Evolutionary conservation across 352 stramenopile genomes (phyloP), one percentile per base, ranked within the genome.

Genomic region (Phytopythium mirpurense): DNA sequence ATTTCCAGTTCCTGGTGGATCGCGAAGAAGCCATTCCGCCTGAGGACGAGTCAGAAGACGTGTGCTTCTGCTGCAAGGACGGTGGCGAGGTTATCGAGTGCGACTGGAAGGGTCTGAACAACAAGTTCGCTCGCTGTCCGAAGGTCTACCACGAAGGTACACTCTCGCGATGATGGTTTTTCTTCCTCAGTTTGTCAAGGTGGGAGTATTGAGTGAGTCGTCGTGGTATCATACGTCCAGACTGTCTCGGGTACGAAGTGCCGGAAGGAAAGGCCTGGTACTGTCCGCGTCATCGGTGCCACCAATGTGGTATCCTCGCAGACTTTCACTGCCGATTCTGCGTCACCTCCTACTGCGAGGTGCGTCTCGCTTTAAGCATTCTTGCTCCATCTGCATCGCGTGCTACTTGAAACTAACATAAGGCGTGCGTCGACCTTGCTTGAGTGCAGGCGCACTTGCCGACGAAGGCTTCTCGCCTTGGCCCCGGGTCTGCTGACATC

Each of bases 21-120:
- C 77, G 79, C 26, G 79, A 90, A 51, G 49, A 65, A 34, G 23
- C 45, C 54, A 16, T 31, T 0, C 45, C 57, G 18, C 52, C 53
- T 12, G 53, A 45, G 18, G 51, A 61, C 12, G 76, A 88, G 36
- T 90, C 83, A 14, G 83, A 93, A 56, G 83, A 93, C 40, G 77
- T 85, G 41, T 93, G 83, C 45, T 89, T 91, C 48, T 90, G 79
- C 65, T 93, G 83, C 56, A 90, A 89, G 58, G 83, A 93, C 56
- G 83, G 83, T 26, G 83, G 83, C 15, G 66, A 88, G 24, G 65
- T 93, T 19, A 70, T 93, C 36, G 80, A 92, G 56, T 93, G 83
- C 54, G 83, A 93, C 54, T 90, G 73, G 72, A 76, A 68, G 24
- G 65, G 68, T 3, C 57, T 68, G n/a, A 72, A 66, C 46, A 43